phyloP scores from a whole-genome alignment of 768 basidiomycete species.

The Hygrocybe coccinea region DNA sequence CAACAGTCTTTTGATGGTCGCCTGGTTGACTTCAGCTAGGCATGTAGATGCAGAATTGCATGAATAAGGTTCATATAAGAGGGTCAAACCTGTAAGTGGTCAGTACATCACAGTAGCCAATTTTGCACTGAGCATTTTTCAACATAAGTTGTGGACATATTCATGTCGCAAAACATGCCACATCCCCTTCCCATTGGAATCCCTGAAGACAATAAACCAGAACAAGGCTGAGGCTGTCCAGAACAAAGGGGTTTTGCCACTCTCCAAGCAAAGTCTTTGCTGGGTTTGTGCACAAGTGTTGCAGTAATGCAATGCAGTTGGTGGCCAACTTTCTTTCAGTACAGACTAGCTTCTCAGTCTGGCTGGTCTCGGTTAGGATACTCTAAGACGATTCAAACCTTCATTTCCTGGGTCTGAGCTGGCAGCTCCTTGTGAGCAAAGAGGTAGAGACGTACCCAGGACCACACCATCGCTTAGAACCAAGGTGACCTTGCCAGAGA shows the following conservation, averaged over 20 bases:
- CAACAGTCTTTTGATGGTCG: constrained; percentile 54
- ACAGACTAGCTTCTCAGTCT: constrained; percentile 98
- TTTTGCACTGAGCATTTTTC: too few species aligned
- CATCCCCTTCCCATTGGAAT: too few species aligned
- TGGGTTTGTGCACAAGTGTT: constrained; percentile 94
- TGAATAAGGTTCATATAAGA: constrained; percentile 97
- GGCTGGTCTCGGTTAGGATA: constrained; percentile 98
- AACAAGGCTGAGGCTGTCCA: too few species aligned
- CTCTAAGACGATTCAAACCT: constrained; percentile 88
- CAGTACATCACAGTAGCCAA: constrained; percentile 60
- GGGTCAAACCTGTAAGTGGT: constrained; percentile 91
- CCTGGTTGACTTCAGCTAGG: constrained; percentile 97
- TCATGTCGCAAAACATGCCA: too few species aligned
- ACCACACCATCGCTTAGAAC: constrained; percentile 95
- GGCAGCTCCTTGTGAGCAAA: too few species aligned
- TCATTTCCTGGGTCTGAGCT: too few species aligned
- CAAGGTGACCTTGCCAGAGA: constrained; percentile 98
- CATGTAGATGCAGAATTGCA: constrained; percentile 95
- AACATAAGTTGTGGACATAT: too few species aligned
- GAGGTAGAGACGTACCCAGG: constrained; percentile 95
- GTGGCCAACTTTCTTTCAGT: constrained; percentile 98
- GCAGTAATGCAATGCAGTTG: constrained; percentile 86
- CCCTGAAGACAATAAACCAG: too few species aligned
- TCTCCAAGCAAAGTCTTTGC: constrained; percentile 58
- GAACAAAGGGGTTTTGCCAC: constrained; percentile 1